Percentiles rank a stretch among this genome's conserved stretches.
These are phyloP conservation scores for Xylariaceae sp. DNA, from an alignment of 2,329 filamentous ascomycete species.

Conservation along the genomic window DNA sequence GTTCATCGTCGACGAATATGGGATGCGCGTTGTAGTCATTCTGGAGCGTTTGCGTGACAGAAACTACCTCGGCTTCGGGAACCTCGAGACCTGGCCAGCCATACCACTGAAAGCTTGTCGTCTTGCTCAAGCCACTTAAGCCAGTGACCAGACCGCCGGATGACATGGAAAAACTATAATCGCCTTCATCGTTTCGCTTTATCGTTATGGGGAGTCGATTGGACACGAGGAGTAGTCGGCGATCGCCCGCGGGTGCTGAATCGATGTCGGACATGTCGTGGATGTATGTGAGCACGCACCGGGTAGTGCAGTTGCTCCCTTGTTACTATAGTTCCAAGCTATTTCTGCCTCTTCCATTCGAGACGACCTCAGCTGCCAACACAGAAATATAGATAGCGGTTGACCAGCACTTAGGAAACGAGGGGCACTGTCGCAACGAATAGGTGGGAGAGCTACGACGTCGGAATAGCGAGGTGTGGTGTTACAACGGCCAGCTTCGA, in stretches of 20 bases:
- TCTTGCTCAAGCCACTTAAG: conserved; percentile 85
- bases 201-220: conserved; percentile 97
- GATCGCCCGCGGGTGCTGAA: conserved; percentile 24
- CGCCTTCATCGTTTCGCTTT: conserved; percentile 86
- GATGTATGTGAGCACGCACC: not conserved
- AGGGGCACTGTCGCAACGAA: too few relatives aligned
- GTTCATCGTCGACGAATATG: conserved; percentile 88
- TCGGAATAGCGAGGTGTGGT: too few relatives aligned
- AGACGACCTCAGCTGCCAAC: too few relatives aligned
- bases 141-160: conserved; percentile 94
- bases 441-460: too few relatives aligned
- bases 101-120: conserved; percentile 96
- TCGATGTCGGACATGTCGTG: conserved; percentile 25
- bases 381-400: too few relatives aligned
- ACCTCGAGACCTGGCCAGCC: conserved; percentile 95
- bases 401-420: too few relatives aligned
- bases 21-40: conserved; percentile 87
- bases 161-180: conserved; percentile 93
- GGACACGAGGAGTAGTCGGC: conserved; percentile 75
- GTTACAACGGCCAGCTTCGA: too few relatives aligned
- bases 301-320: too few relatives aligned
- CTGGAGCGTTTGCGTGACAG: conserved; percentile 74
- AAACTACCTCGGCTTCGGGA: conserved; percentile 74
- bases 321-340: too few relatives aligned
- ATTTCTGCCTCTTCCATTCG: too few relatives aligned